A percentile compares a stretch with the other conserved stretches of the same genome.
phyloP scores from a whole-genome alignment of 2,329 filamentous ascomycete genomes.

The Karstenula rhodostoma region DNA sequence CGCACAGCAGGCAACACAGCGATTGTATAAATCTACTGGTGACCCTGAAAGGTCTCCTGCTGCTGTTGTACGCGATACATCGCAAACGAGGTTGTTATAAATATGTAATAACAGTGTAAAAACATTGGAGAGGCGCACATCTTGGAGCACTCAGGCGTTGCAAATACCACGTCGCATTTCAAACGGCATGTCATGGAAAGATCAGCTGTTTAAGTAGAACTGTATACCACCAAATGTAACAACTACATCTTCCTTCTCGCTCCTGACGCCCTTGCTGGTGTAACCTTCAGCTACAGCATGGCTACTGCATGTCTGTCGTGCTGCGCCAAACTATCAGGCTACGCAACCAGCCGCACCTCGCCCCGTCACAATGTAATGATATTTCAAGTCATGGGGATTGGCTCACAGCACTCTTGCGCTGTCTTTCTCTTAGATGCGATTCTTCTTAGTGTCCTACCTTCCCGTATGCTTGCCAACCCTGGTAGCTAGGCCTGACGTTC shows the following conservation, averaged over 20 bases:
- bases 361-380: too few relatives aligned
- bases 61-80: neutral
- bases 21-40: neutral
- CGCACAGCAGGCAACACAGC: neutral
- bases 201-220: neutral
- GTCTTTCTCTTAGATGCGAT: too few relatives aligned
- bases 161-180: conserved; percentile 1
- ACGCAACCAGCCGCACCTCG: too few relatives aligned
- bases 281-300: too few relatives aligned
- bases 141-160: neutral
- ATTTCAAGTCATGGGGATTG: too few relatives aligned
- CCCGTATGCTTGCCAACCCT: too few relatives aligned
- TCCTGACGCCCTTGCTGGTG: neutral
- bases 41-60: neutral
- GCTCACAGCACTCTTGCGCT: too few relatives aligned
- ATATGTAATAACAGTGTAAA: neutral
- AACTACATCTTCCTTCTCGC: neutral
- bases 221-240: neutral
- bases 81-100: neutral
- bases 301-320: too few relatives aligned
- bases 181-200: neutral
- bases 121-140: neutral
- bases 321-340: too few relatives aligned
- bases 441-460: too few relatives aligned
- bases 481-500: too few relatives aligned